Conservation (phyloP, 768 basidiomycete genomes). For the Psilocybe tampanensis region DNA sequence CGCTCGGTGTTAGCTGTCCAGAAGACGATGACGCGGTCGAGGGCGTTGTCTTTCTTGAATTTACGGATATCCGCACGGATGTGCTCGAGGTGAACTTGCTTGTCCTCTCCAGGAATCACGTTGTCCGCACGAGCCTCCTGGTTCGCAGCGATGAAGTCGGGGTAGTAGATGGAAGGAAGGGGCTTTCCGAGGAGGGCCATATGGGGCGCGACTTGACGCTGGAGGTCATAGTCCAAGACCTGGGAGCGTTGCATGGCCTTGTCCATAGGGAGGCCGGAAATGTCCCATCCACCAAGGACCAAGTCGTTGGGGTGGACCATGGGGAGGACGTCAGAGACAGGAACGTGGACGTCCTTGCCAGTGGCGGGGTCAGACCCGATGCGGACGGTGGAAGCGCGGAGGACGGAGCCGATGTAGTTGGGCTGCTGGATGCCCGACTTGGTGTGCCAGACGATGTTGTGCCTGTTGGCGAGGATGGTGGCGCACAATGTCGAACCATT, state of each 20-base stretch:
- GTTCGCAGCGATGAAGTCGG: slow-evolving; percentile 97
- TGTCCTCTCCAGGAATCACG: slow-evolving; percentile 81
- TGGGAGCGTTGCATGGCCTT: slow-evolving; percentile 91
- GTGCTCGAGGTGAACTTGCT: slow-evolving; percentile 89
- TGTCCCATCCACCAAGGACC: slow-evolving; percentile 98
- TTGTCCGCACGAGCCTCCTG: slow-evolving; percentile 97
- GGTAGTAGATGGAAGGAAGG: slow-evolving; percentile 95
- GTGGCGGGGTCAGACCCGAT: slow-evolving; percentile 80
- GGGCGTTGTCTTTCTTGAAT: slow-evolving; percentile 81
- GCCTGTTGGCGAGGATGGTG: slow-evolving; percentile 93
- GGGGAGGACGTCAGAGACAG: slow-evolving; percentile 89
- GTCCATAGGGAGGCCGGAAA: slow-evolving; percentile 83
- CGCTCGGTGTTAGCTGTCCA: slow-evolving; percentile 99
- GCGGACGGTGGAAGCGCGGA: slow-evolving; percentile 93
- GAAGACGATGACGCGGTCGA: slow-evolving; percentile 92
- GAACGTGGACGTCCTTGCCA: slow-evolving; percentile 91
- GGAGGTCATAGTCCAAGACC: slow-evolving; percentile 95
- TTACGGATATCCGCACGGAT: slow-evolving; percentile 92
- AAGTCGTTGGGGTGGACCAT: slow-evolving; percentile 99
- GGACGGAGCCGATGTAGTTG: slow-evolving; percentile 96
- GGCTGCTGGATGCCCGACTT: slow-evolving; percentile 91
- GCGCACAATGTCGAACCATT: slow-evolving; percentile 95
- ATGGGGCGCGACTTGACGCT: slow-evolving; percentile 89
- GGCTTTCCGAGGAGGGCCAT: slow-evolving; percentile 83
- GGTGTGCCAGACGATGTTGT: slow-evolving; percentile 94